Evolutionary conservation across 129 eudicot species (phyloP).

Genomic region (Chrysanthemum seticuspe): DNA sequence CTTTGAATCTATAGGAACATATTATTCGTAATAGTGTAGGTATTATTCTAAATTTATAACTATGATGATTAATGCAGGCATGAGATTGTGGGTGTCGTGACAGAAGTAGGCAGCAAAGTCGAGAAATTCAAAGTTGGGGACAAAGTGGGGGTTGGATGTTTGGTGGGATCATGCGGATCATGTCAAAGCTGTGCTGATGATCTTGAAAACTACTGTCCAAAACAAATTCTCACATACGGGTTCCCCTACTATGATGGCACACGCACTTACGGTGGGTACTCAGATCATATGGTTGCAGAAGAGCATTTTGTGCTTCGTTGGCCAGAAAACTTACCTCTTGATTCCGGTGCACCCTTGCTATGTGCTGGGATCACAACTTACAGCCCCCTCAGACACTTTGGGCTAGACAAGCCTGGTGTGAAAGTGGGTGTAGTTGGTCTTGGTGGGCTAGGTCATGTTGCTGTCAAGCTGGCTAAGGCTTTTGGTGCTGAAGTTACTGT

Average conservation of each 20-base stretch:
- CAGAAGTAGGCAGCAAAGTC: slow-evolving; percentile 52
- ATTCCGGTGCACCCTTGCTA: slow-evolving; percentile 54
- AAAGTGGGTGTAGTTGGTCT: slow-evolving; percentile 60
- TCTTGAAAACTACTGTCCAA: slow-evolving; percentile 54
- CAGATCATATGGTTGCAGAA: slow-evolving; percentile 51
- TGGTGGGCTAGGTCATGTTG: slow-evolving; percentile 59
- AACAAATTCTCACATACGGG: slow-evolving; percentile 36
- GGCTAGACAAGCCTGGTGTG: slow-evolving; percentile 52
- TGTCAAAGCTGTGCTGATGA: slow-evolving; percentile 43
- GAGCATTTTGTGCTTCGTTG: slow-evolving; percentile 47
- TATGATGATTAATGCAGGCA: slow-evolving; percentile 38
- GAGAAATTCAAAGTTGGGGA: slow-evolving; percentile 54
- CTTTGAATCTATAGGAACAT: not conserved
- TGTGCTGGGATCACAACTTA: slow-evolving; percentile 75
- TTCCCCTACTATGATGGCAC: slow-evolving; percentile 45
- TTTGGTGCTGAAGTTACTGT: slow-evolving; percentile 54
- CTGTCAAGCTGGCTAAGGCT: slow-evolving; percentile 60
- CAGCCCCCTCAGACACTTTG: slow-evolving; percentile 57
- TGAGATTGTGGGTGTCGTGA: slow-evolving; percentile 55
- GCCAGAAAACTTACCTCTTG: slow-evolving; percentile 56
- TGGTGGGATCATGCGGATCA: slow-evolving; percentile 52
- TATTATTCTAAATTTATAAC: not conserved
- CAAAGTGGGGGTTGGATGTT: slow-evolving; percentile 60
- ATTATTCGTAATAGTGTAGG: too few relatives aligned
- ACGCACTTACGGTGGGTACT: slow-evolving; percentile 57